Evolutionary conservation across 2,329 filamentous ascomycete species (phyloP), one percentile per base, ranked within the genome.

Genomic region (Monosporascus sp.): DNA sequence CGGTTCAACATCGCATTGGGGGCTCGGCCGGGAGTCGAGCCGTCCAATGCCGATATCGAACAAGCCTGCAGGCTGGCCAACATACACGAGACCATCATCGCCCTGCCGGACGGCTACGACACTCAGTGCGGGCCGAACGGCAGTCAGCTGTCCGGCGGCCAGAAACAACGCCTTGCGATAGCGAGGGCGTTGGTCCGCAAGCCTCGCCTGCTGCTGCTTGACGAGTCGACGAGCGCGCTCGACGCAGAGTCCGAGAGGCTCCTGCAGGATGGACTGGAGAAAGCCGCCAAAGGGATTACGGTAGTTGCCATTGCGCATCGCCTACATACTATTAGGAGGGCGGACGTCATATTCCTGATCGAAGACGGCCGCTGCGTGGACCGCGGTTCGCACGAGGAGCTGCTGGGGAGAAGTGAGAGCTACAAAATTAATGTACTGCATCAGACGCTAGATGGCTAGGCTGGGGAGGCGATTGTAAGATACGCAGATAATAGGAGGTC

Each of bases 211-310:
- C 70, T 95, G 19, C 80, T 96, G 40, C 76, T 95, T 1, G 91
- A 96, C 62, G 90, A 95, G 74, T 88, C 88, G 31, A 95, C 90
- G 0, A 88, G 84, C 43, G 87, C 87, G 3, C 76, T 96, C 3
- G 90, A 95, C 62, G 81, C 83, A 0, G 85, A 86, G 63, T 87
- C 82, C 49, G 87, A 90, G 49, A 74, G 76, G 6, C 70, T 85
- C 9, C 78, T 95, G 24, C 81, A 89, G 52, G 78, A 86, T 26
- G 86, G 84, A 0, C 72, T 91, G 44, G 83, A 88, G 68, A 75
- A 71, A 55, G 81, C 76, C 0, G 75, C 76, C 2, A 73, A 73
- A 48, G 78, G 68, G 52, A 80, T 81, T 46, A 84, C 81, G 0
- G 79, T 83, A 17, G 73, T 84, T 58, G 80, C 80, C 22, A 82